Evolutionary conservation across 1,284 basidiomycete species (phyloP), one percentile per base, ranked within the genome.

Genomic region (Chiua sp.): DNA sequence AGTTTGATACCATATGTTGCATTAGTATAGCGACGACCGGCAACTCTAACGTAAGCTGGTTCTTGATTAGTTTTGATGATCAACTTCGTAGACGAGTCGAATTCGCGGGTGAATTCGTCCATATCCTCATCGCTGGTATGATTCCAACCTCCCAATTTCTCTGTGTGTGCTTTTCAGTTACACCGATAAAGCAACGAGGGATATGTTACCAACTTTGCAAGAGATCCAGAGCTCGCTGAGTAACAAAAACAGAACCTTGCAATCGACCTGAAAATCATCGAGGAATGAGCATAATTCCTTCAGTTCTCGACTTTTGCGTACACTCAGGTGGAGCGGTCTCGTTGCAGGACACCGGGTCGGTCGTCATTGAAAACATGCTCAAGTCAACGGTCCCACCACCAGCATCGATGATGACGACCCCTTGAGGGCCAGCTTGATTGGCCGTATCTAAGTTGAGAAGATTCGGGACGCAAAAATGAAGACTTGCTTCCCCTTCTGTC

Each of bases 391-490:
- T 57, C 13, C 47, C 44, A 20, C 53, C 53, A 4, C 60, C 59
- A 15, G 53, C 53, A 23, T 84, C 82, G 37, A 86, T 78, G 46
- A 87, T 78, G 22, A 83, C 71, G 10, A 85, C 72, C 0, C 78
- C 79, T 32, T 47, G 51, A 20, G 53, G 37, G 6, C 62, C 77
- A 80, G 55, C 11, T 39, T 48, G 5, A 50, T 35, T 13, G 65
- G 66, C 4, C 59, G 57, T 23, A 20, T 53, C 35, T 7, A n/a
- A 3, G 7, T 12, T 18, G 39, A 59, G 30, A 3, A 60, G 35
- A 5, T 42, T 52, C 6, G 49, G 4, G 20, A 67, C 33, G 42
- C 59, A 72, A 48, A 57, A 70, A 53, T 65, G 65, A 50, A 72
- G 65, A 33, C 57, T 64, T 23, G 68, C 68, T 55, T 70, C 68